Evolutionary conservation across 2,329 filamentous ascomycete species (phyloP).

Genomic region (Phoma herbarum): DNA sequence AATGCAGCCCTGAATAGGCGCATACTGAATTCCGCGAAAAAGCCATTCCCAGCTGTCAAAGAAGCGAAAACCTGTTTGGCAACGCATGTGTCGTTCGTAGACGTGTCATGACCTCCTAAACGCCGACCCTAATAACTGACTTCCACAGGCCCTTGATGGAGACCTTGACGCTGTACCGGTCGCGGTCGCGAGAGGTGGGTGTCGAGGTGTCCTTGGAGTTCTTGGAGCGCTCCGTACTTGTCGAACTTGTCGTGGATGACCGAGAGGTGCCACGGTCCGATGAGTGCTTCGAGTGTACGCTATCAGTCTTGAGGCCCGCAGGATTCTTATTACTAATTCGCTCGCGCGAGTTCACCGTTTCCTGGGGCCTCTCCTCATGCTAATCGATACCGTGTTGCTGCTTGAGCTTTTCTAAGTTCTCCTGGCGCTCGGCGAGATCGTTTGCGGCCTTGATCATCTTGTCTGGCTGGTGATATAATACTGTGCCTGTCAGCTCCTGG

Average conservation of each 20-base stretch:
- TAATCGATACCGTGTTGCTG: constrained; percentile 98
- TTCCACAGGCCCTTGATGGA: constrained; percentile 46
- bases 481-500: constrained; percentile 49
- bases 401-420: constrained; percentile 98
- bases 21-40: constrained; percentile 21
- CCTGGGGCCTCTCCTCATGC: constrained; percentile 60
- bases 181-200: constrained; percentile 40
- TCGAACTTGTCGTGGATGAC: constrained; percentile 38
- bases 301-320: constrained; percentile 49
- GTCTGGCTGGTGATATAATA: constrained; percentile 79
- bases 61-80: constrained; percentile 25
- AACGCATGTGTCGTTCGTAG: constrained; percentile 33
- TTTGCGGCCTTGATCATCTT: constrained; percentile 89
- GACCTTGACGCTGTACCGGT: constrained; percentile 44
- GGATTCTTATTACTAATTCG: constrained; percentile 43
- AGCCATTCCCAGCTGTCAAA: constrained; percentile 21
- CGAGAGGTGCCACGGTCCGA: constrained; percentile 35
- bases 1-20: constrained; percentile 21
- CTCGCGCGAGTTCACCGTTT: constrained; percentile 44
- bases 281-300: constrained; percentile 39
- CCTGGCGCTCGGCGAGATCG: constrained; percentile 90
- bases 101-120: constrained; percentile 41
- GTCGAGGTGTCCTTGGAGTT: constrained; percentile 25
- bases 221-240: constrained; percentile 35
- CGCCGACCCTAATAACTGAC: constrained; percentile 43